A percentile compares a stretch with the other conserved stretches of the same genome.
phyloP scores from a whole-genome alignment of 139 green algal genomes.

The Micractinium conductrix region DNA sequence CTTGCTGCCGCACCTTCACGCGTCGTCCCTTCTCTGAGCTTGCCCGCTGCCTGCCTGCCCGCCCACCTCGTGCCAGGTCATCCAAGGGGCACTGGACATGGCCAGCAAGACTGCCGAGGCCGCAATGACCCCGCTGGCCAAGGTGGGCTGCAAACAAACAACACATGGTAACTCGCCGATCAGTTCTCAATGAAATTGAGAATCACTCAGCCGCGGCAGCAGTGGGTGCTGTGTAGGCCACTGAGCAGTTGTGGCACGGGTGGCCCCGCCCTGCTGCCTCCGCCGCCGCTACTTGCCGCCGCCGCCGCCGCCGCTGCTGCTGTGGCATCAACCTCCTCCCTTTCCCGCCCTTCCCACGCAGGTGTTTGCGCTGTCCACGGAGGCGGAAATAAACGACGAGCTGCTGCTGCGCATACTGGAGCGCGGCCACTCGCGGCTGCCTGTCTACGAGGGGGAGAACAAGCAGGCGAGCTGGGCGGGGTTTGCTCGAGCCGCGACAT shows the following conservation, averaged over 20 bases:
- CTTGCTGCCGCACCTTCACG: background rate
- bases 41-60: background rate
- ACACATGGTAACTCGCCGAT: no score
- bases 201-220: no score
- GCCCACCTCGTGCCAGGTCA: slow-evolving; percentile 28
- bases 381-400: slow-evolving; percentile 72
- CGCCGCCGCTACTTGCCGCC: background rate
- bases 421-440: slow-evolving; percentile 82
- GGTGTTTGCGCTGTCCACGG: slow-evolving; percentile 81
- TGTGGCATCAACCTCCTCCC: background rate
- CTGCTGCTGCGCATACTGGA: slow-evolving; percentile 64
- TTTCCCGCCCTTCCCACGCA: slow-evolving; percentile 42
- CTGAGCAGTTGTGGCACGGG: background rate
- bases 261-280: background rate
- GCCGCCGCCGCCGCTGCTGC: no score
- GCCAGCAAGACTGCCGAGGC: slow-evolving; percentile 58
- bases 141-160: no score
- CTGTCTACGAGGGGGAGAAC: slow-evolving; percentile 62
- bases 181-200: no score
- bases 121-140: slow-evolving; percentile 67
- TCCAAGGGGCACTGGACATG: slow-evolving; percentile 69
- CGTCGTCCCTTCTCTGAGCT: no score
- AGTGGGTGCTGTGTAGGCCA: no score
- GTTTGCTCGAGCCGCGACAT: no score
- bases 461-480: background rate